These are phyloP conservation scores for Tricholoma terreum DNA, from an alignment of 768 basidiomycete species.

Conservation along the genomic window DNA sequence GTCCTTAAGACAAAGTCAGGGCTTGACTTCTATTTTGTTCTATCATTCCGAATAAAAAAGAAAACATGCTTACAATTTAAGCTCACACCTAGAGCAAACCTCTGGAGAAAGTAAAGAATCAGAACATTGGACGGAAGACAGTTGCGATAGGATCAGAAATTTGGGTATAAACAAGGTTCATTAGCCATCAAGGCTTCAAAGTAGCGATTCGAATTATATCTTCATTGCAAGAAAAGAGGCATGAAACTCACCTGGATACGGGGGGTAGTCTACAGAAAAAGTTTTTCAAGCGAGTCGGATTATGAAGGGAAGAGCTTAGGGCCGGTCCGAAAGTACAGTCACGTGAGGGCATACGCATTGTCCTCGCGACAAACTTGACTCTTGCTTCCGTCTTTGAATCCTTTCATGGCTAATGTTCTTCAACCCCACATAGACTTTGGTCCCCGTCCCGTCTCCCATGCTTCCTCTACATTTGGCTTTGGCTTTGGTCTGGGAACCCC, in stretches of 20 bases:
- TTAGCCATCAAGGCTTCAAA: constrained; percentile 65
- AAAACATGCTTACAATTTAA: constrained; percentile 25
- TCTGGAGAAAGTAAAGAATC: constrained; percentile 10
- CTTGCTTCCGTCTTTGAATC: constrained; percentile 1
- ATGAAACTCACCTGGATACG: constrained; percentile 30
- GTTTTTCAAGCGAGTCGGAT: not conserved
- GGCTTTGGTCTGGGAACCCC: constrained; percentile 61
- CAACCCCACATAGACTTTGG: constrained; percentile 65
- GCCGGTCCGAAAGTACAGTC: constrained; percentile 25
- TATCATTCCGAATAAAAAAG: constrained; percentile 42
- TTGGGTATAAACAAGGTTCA: constrained; percentile 84
- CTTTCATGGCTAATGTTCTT: constrained; percentile 66
- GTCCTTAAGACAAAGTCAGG: constrained; percentile 76
- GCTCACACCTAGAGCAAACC: not conserved
- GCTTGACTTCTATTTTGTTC: constrained; percentile 89
- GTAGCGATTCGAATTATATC: constrained; percentile 84
- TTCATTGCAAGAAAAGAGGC: constrained; percentile 40
- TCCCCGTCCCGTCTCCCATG: constrained; percentile 53
- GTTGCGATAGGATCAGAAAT: constrained; percentile 64
- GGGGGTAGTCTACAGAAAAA: not conserved
- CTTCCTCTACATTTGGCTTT: constrained; percentile 67
- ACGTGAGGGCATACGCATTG: not conserved
- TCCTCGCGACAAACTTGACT: not conserved
- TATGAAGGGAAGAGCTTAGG: constrained; percentile 29
- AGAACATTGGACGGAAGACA: constrained; percentile 11